Percentiles rank a stretch among this genome's conserved stretches.
Conservation (phyloP, 495 filamentous ascomycete species). For the Penicillium goetzii region DNA sequence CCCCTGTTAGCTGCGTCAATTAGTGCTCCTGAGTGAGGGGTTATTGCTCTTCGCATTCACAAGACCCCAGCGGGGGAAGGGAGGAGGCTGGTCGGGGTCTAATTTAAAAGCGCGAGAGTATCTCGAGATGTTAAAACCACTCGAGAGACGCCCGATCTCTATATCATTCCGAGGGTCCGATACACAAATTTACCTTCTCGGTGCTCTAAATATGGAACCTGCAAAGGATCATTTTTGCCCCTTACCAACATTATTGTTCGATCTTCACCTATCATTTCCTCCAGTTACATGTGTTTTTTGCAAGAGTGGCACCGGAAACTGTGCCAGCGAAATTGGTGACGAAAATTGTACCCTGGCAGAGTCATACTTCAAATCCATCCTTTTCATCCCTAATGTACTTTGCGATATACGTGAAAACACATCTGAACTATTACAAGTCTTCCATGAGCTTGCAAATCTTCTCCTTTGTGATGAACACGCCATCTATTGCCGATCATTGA, state of each 20-base stretch:
- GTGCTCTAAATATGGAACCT: neutral
- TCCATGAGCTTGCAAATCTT: neutral
- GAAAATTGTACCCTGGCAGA: neutral
- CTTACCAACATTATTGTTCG: neutral
- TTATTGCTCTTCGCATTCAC: neutral
- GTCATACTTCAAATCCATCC: neutral
- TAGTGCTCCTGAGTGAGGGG: neutral
- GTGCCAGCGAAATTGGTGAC: neutral
- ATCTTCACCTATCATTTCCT: neutral
- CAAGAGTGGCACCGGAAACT: neutral
- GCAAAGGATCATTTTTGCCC: neutral
- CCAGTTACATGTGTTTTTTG: neutral
- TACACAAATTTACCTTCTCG: neutral
- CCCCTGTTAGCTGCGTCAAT: neutral
- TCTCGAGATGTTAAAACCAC: neutral
- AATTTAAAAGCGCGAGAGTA: neutral
- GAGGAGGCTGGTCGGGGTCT: neutral
- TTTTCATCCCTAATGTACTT: neutral
- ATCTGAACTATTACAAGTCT: neutral
- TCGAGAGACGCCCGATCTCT: neutral
- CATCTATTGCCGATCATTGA: neutral
- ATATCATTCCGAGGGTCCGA: neutral
- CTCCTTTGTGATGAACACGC: neutral
- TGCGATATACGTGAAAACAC: neutral
- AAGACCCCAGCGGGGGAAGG: neutral